These are phyloP conservation scores for Geranium rotundifolium DNA, from an alignment of 345 rosid genomes.

Conservation along the genomic window DNA sequence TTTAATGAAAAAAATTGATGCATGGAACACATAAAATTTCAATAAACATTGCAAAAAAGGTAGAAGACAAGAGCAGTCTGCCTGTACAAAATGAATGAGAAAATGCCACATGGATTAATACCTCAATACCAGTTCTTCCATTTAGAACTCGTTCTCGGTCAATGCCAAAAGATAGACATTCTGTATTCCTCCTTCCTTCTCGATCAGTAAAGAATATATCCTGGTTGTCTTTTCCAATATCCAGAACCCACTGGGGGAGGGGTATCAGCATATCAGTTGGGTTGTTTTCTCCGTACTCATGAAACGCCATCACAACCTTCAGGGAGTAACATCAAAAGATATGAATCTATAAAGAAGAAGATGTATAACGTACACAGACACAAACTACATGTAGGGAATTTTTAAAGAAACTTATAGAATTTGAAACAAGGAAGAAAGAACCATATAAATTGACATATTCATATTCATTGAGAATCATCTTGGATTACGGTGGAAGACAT, in stretches of 20 bases:
- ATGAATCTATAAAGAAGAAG: background rate
- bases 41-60: background rate
- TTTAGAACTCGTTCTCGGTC: conserved; percentile 80
- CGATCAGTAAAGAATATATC: conserved; percentile 83
- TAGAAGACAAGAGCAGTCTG: background rate
- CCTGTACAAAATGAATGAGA: background rate
- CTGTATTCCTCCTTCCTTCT: conserved; percentile 78
- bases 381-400: background rate
- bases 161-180: conserved; percentile 79
- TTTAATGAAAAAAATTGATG: background rate
- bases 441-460: background rate
- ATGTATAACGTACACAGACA: too few relatives aligned
- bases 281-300: conserved; percentile 64
- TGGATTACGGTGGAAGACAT: background rate
- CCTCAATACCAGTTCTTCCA: conserved; percentile 95
- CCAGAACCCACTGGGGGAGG: conserved; percentile 93
- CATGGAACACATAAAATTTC: background rate
- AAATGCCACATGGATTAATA: conserved; percentile 9
- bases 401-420: too few relatives aligned
- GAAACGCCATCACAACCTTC: conserved; percentile 95
- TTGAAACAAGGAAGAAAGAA: background rate
- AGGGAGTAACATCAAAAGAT: conserved; percentile 13
- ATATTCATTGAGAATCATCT: background rate
- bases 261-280: conserved; percentile 40
- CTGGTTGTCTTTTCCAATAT: conserved; percentile 77